Evolutionary conservation across 805 yeast species (phyloP), one percentile per base, ranked within the genome.

Genomic region (Ogataea naganishii): DNA sequence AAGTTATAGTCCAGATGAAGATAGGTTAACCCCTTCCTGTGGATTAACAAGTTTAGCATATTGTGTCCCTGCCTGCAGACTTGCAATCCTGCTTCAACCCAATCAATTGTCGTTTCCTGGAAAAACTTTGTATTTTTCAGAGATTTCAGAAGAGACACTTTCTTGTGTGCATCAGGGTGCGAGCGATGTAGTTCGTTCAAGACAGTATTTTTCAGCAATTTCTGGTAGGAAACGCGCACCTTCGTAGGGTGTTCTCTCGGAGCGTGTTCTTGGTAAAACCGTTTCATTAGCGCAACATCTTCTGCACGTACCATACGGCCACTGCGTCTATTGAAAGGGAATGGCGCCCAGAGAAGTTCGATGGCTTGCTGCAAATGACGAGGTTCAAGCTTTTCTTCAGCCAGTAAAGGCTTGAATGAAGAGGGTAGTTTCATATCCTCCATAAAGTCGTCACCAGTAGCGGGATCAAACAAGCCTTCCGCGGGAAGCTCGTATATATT

Each of bases 1-100:
- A 92, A 92, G 52, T 92, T 92, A 56, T 86, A 92, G 55, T 92
- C 99, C 39, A 92, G 62, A 60, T 92, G 99, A 36, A 92, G 60
- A 49, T 86, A 92, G 0, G 96, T 86, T 21, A 92, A 60, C 0
- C 97, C 97, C 42, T 82, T 79, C 45, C 86, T 72, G 52, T 92
- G 97, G 29, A 92, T 85, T 40, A 92, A 62, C 20, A 92, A 58
- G 52, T 86, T 88, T 27, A 92, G 65, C 94, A 89, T 88, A 44
- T 85, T 89, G 54, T 79, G 83, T 3, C 98, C 98, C 55, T 92
- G 99, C 22, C 75, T 71, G 47, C 95, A 82, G 3, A 92, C 75
- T 56, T 92, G 97, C 34, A 92, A 61, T 18, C 96, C 98, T 1
- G 97, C 98, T 53, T 92, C 99, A 3, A 89, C 92, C 99, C 99